A percentile compares a stretch with the other conserved stretches of the same genome.
phyloP scores from a whole-genome alignment of 805 yeast genomes.

The Komagataella mondaviorum region DNA sequence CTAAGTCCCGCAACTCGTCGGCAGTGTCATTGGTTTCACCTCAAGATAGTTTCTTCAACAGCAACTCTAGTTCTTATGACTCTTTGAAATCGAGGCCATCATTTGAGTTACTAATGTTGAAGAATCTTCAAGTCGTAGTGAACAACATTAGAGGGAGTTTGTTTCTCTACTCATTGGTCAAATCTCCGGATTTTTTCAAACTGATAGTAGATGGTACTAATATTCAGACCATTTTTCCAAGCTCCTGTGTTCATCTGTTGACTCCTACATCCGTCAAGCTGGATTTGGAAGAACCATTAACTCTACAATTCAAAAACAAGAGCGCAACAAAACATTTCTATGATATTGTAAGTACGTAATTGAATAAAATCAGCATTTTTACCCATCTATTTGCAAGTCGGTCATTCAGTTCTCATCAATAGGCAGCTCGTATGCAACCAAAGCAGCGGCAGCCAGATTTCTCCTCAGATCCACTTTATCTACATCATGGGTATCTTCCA shows the following conservation, averaged over 20 bases:
- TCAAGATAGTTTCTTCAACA: neutral
- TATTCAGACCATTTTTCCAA: neutral
- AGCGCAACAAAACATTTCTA: neutral
- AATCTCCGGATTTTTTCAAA: neutral
- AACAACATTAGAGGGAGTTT: neutral
- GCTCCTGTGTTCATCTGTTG: neutral
- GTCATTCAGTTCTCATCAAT: neutral
- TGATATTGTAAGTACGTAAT: neutral
- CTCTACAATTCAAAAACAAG: neutral
- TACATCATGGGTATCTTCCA: slow-evolving; percentile 98
- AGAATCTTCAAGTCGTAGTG: neutral
- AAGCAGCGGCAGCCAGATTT: slow-evolving; percentile 66
- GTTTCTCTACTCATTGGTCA: neutral
- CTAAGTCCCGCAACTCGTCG: neutral
- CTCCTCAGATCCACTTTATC: slow-evolving; percentile 82
- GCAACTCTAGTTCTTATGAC: neutral
- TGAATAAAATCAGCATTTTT: neutral
- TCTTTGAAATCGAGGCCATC: neutral
- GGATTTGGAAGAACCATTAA: neutral
- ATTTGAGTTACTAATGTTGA: neutral
- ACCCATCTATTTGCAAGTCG: neutral
- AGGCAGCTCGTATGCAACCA: slow-evolving; percentile 24
- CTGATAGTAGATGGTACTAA: neutral
- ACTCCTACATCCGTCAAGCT: neutral
- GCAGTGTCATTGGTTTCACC: neutral